A percentile compares a stretch with the other conserved stretches of the same genome.
These are phyloP conservation scores for Jamesozyma rosinii DNA, from an alignment of 805 yeast species.

Conservation along the genomic window DNA sequence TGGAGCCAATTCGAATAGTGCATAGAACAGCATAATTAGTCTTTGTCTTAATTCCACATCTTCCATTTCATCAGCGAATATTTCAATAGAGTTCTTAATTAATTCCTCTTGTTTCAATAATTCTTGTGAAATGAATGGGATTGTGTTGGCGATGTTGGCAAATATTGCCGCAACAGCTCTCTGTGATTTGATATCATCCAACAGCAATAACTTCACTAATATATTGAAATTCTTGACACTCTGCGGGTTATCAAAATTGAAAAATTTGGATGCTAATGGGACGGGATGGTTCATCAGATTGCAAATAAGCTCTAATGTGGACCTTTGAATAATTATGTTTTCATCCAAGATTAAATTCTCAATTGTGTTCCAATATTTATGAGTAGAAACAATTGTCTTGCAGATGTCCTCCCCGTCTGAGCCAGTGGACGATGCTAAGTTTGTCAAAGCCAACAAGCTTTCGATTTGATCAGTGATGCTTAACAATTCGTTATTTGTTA, in stretches of 20 bases:
- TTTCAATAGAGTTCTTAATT: constrained; percentile 16
- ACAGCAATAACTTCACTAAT: constrained; percentile 33
- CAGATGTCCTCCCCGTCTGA: constrained; percentile 33
- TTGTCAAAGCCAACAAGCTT: constrained; percentile 57
- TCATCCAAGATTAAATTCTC: constrained; percentile 38
- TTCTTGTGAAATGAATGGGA: constrained; percentile 31
- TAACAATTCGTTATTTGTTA: constrained; percentile 12
- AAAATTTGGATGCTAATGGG: constrained; percentile 42
- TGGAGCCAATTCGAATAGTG: constrained; percentile 20
- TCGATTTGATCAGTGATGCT: constrained; percentile 38
- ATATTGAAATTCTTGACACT: constrained; percentile 36
- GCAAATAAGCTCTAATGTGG: constrained; percentile 54
- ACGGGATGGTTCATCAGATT: constrained; percentile 41
- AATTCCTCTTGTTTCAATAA: constrained; percentile 22
- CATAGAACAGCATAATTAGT: constrained; percentile 27
- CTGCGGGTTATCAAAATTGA: constrained; percentile 39
- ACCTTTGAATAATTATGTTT: constrained; percentile 43
- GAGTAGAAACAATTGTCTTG: constrained; percentile 24
- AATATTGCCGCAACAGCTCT: constrained; percentile 33
- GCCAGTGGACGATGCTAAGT: constrained; percentile 44
- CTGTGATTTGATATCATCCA: constrained; percentile 36
- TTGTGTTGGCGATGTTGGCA: constrained; percentile 28
- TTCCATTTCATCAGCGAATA: constrained; percentile 22
- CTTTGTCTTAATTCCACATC: constrained; percentile 30
- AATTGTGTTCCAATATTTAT: constrained; percentile 39